Evolutionary conservation across 1,284 basidiomycete species (phyloP), one percentile per base, ranked within the genome.

Genomic region (Agaricales sp.): DNA sequence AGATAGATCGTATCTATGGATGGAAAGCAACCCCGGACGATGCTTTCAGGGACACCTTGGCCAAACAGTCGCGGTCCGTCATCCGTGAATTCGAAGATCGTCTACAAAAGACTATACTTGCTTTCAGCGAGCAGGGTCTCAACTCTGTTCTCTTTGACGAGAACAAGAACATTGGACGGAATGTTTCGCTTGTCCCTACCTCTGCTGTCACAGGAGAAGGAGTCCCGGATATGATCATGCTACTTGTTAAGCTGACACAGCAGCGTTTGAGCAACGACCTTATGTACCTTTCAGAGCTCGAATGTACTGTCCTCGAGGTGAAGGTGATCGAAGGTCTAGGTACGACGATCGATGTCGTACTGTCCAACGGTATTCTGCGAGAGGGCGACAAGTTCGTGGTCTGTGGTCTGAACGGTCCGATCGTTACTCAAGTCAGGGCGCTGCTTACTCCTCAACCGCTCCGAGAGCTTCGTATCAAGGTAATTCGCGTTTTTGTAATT

Each of bases 161-260:
- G 51, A 99, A 99, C 82, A 96, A 92, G 72, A 93, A 82, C 68
- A 88, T 97, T 57, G 91, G 87, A 47, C 80, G 87, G 53, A 93
- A 94, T 60, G 94, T 99, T 54, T 97, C 93, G 8, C 75, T 99
- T 43, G 95, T 99, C 14, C 96, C 96, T 25, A 99, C 96, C 3
- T 98, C 95, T 50, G 96, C 96, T 23, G 82, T 95, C 65, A 97
- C 95, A 1, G 96, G 96, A 54, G 96, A 99, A 70, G 96, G 96
- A 70, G 80, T 99, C 20, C 96, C 96, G n/a, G 96, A 99, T 70
- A 93, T 99, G 91, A 93, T 99, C 66, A 92, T 94, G 84, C 78
- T 99, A 26, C 83, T 99, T 62, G 82, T 98, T 67, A 94, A 96
- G 65, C 77, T 99, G 50, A 99, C 96, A 4, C 96, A 99, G 66